phyloP scores from a whole-genome alignment of 75 land plant genomes.

The Larix kaempferi region DNA sequence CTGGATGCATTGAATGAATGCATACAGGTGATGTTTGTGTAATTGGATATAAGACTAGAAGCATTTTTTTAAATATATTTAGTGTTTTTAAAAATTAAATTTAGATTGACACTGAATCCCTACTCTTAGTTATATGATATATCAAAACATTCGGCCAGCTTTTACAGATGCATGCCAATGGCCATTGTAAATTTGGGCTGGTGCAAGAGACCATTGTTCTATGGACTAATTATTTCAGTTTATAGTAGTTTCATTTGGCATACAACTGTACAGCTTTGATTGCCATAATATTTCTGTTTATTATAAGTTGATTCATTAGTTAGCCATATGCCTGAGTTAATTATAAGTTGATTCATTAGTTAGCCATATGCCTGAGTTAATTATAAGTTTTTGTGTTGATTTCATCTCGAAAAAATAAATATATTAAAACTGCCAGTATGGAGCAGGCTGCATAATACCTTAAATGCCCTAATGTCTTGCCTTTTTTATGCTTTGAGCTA shows the following conservation, averaged over 20 bases:
- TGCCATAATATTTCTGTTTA: background rate
- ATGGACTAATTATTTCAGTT: background rate
- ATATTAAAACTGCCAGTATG: background rate
- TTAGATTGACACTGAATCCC: background rate
- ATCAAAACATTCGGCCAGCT: background rate
- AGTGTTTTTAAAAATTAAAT: too few relatives aligned
- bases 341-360: background rate
- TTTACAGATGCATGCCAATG: background rate
- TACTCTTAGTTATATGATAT: background rate
- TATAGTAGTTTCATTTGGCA: background rate
- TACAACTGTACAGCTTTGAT: background rate
- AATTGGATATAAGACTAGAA: background rate
- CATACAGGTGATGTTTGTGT: slow-evolving; percentile 63
- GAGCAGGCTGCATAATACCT: background rate
- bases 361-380: background rate
- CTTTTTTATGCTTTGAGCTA: background rate
- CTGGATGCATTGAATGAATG: slow-evolving; percentile 95
- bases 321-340: background rate
- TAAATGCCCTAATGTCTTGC: background rate
- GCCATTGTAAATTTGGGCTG: background rate
- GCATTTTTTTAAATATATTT: too few relatives aligned
- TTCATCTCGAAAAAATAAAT: background rate
- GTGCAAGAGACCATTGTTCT: background rate
- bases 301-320: background rate
- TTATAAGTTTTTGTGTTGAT: background rate